Evolutionary conservation across 2,329 filamentous ascomycete species (phyloP).

Genomic region (Pestalotiopsis sp.): DNA sequence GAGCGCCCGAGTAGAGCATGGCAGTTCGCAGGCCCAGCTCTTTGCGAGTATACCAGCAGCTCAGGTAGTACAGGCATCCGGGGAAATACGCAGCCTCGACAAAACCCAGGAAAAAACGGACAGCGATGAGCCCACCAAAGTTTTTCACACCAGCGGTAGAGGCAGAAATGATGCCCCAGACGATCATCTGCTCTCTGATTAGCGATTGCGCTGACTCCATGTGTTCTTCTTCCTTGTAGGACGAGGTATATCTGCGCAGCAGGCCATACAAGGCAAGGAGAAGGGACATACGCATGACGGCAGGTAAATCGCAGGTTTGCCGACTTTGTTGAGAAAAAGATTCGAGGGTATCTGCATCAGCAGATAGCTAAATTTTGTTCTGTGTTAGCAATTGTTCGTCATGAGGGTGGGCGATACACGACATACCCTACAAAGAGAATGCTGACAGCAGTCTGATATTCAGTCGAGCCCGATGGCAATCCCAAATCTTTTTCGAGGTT

Average conservation of each 20-base stretch:
- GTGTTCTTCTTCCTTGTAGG: background rate
- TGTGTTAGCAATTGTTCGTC: conserved; percentile 7
- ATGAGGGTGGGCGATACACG: background rate
- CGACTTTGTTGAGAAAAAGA: conserved; percentile 52
- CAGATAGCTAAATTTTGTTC: conserved; percentile 39
- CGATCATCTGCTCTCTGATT: conserved; percentile 39
- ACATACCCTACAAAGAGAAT: conserved; percentile 53
- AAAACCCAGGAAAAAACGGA: conserved; percentile 46
- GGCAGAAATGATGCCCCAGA: conserved; percentile 51
- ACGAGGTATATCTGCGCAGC: background rate
- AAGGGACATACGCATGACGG: conserved; percentile 42
- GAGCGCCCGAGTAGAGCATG: conserved; percentile 67
- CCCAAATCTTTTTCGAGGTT: conserved; percentile 42
- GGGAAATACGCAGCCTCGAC: conserved; percentile 51
- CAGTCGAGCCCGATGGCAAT: conserved; percentile 29
- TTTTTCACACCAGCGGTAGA: conserved; percentile 38
- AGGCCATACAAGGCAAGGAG: background rate
- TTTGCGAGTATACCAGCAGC: conserved; percentile 70
- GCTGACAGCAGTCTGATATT: conserved; percentile 49
- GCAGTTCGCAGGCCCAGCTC: conserved; percentile 69
- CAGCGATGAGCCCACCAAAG: conserved; percentile 38
- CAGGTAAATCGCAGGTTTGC: conserved; percentile 49
- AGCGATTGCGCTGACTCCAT: background rate
- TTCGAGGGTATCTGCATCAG: conserved; percentile 56
- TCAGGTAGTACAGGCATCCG: conserved; percentile 65